Percentiles rank a stretch among this genome's conserved stretches.
Conservation (phyloP, 768 basidiomycete genomes). For the Lentinula raphanica region DNA sequence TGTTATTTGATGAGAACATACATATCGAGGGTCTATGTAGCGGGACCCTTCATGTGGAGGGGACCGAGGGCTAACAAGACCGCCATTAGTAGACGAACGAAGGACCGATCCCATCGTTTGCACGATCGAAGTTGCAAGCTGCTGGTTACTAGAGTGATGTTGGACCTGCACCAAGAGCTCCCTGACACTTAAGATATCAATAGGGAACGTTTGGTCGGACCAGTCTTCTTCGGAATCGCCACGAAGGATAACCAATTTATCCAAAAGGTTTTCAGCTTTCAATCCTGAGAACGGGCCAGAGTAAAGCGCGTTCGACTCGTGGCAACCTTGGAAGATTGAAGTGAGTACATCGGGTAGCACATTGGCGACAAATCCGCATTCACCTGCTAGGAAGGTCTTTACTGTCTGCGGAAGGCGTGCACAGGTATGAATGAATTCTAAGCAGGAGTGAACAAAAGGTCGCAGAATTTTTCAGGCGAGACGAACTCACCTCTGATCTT, state of each 20-base stretch:
- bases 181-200: slow-evolving; percentile 52
- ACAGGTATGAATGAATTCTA: slow-evolving; percentile 70
- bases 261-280: slow-evolving; percentile 55
- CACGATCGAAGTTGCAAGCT: slow-evolving; percentile 42
- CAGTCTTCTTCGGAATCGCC: slow-evolving; percentile 38
- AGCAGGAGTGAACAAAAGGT: not conserved
- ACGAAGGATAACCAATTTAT: slow-evolving; percentile 62
- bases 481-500: slow-evolving; percentile 62
- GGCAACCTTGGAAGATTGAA: slow-evolving; percentile 23
- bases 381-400: slow-evolving; percentile 69
- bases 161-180: slow-evolving; percentile 39
- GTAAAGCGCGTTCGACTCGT: slow-evolving; percentile 49
- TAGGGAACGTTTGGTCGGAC: slow-evolving; percentile 37
- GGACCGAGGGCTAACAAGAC: slow-evolving; percentile 65
- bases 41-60: slow-evolving; percentile 35
- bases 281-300: slow-evolving; percentile 50
- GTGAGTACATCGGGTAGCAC: not conserved
- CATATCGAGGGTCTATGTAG: slow-evolving; percentile 60
- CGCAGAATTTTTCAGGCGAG: not conserved
- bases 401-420: slow-evolving; percentile 70
- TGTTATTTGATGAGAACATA: slow-evolving; percentile 21
- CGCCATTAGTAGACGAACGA: slow-evolving; percentile 37
- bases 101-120: slow-evolving; percentile 37
- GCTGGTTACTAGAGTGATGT: slow-evolving; percentile 16
- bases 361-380: slow-evolving; percentile 13